Base-by-base conservation (phyloP, 495 filamentous ascomycete genomes). In the Hypoxylon fuscum region DNA sequence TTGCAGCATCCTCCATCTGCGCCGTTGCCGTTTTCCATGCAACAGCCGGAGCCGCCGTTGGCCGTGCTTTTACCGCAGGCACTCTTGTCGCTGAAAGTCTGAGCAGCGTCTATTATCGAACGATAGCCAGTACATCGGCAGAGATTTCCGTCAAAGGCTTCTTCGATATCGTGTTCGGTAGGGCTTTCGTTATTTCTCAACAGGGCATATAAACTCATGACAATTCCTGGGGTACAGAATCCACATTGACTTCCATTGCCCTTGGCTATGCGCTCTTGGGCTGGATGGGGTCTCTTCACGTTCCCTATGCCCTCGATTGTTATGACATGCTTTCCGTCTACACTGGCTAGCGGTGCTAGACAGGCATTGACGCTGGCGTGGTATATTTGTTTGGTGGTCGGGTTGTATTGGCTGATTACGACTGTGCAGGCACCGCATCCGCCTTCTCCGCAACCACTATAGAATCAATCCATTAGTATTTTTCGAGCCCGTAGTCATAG, bases 261-360 rank as follows among this genome's bases (percentile, higher is more conserved):
- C 73, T 88, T 88, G 17, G 93, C 93, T 57, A 98, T 89, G 40
- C 95, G 85, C 76, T 98, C 93, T 75, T 98, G 95, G 1, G 90
- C 79, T 2, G 95, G 91, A 79, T 98, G 95, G 9, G 95, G 95
- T 32, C 83, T 84, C 74, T 93, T 89, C 44, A 89, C 86, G 69
- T 90, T 90, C 8, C 95, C 95, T 73, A 98, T 96, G n/a, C 95
- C 95, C 74, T 98, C 95, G 10, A 98, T 87, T 6, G 95, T 98
- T 66, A 98, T 93, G 60, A 98, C 93, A 83, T 98, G 95, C 74
- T 98, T 98, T 20, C 95, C 95, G 76, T 97, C 95, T 11, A 98
- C 84, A 59, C 92, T 94, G 25, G 93, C 88, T 47, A 98, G 80
- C 0, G 95, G 95, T 11, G 94, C 94, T 27, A 98, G 82, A 71